phyloP scores from a whole-genome alignment of 345 rosid genomes.

The Reutealis trisperma region DNA sequence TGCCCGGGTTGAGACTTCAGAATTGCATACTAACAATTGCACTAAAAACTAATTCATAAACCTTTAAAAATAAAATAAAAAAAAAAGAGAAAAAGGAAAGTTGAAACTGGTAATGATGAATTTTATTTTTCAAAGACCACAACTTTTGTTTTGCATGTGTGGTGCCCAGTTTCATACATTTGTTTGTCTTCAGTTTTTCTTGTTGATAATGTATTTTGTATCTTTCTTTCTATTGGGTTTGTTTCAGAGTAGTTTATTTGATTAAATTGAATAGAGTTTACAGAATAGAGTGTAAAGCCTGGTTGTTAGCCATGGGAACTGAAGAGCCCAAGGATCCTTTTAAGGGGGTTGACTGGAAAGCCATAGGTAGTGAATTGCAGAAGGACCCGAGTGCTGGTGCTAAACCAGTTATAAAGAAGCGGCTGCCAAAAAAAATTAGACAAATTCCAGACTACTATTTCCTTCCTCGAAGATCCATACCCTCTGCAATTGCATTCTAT shows the following conservation, averaged over 20 bases:
- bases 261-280: not conserved
- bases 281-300: no score
- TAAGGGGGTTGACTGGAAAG: constrained; percentile 90
- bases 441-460: constrained; percentile 89
- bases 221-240: not conserved
- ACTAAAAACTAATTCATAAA: no score
- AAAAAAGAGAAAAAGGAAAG: no score
- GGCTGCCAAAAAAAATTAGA: constrained; percentile 76
- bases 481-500: constrained; percentile 61
- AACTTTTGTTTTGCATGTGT: not conserved
- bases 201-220: not conserved
- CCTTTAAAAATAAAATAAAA: no score
- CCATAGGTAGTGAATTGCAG: constrained; percentile 60
- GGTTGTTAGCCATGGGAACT: no score
- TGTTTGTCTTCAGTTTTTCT: no score
- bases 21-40: no score
- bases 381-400: constrained; percentile 52
- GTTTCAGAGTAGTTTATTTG: not conserved
- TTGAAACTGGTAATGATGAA: not conserved
- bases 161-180: not conserved
- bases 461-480: constrained; percentile 68
- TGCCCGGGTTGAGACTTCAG: not conserved
- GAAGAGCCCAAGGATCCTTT: no score
- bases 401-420: constrained; percentile 56
- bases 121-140: no score